A percentile compares a stretch with the other conserved stretches of the same genome.
phyloP scores from a whole-genome alignment of 495 filamentous ascomycete genomes.

The Chaetomium fimeti region DNA sequence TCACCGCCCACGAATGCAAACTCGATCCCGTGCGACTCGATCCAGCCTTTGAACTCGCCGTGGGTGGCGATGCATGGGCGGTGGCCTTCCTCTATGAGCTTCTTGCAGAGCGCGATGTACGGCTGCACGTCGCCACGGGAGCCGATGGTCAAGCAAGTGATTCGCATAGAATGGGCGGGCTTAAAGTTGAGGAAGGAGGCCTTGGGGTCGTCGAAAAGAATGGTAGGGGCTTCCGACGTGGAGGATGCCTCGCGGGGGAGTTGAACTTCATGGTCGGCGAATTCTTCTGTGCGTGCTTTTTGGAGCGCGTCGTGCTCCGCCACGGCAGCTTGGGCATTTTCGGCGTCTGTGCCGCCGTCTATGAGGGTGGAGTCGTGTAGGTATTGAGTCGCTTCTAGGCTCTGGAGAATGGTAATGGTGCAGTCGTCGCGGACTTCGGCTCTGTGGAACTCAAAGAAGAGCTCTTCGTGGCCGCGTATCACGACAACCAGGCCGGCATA shows the following conservation, averaged over 20 bases:
- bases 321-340: conserved; percentile 72
- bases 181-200: conserved; percentile 96
- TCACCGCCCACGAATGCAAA: conserved; percentile 87
- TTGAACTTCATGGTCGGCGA: conserved; percentile 57
- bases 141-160: conserved; percentile 94
- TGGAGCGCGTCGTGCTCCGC: conserved; percentile 80
- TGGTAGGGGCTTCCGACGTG: conserved; percentile 60
- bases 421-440: conserved; percentile 84
- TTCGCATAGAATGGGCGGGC: conserved; percentile 72
- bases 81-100: conserved; percentile 83
- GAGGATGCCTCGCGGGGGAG: conserved; percentile 53
- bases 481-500: conserved; percentile 90
- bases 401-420: conserved; percentile 71
- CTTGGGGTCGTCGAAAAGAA: conserved; percentile 87
- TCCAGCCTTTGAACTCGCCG: conserved; percentile 82
- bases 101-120: conserved; percentile 95
- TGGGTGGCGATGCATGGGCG: conserved; percentile 87
- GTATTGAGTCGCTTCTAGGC: conserved; percentile 68
- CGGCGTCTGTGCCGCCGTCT: conserved; percentile 61
- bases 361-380: conserved; percentile 70
- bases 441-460: conserved; percentile 91
- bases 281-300: conserved; percentile 66
- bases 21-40: conserved; percentile 86
- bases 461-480: conserved; percentile 89
- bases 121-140: conserved; percentile 96